Base-by-base conservation (phyloP, 352 stramenopile genomes). In the Albugo candida region DNA sequence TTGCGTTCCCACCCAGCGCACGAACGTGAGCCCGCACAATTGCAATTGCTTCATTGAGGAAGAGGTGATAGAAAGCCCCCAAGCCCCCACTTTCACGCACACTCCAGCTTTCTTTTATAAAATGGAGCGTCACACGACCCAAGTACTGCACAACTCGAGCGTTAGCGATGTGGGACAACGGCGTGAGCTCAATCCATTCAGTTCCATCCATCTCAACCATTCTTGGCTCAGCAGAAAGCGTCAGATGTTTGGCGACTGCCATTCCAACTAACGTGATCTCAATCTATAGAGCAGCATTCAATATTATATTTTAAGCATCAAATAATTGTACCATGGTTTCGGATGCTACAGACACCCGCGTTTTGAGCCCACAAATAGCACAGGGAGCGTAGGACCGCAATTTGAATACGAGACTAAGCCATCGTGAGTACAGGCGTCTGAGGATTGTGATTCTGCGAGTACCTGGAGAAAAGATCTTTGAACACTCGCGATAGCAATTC, bases 71-170 rank as follows among this genome's bases (percentile, higher is more conserved):
- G 39, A 93, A 93, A 1, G 74, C 75, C 11, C 78, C 76, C 5
- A 93, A 54, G 0, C 77, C 81, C n/a, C 79, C 79, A 40, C 71
- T 80, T 51, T 93, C 80, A 14, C 78, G 73, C 39, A 93, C 81
- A 0, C 76, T 87, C 78, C 78, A 92, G 46, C 75, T 89, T 53
- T 93, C 81, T 53, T 89, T 89, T 55, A 93, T 92, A 27, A 93
- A 93, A 53, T 93, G 81, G 34, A 93, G 53, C 45, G 81, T 92
- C 43, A 93, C 79, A 39, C 79, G 76, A 17, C 81, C 81, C 3
- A 92, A 61, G 41, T 92, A 93, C 8, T 74, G 57, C 3, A 61
- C 68, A 21, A 91, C 74, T 20, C 74, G 70, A 19, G 74, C 73
- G 2, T 64, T 59, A 13, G 72, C 68, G 27, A 91, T 85, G 54